Percentiles rank a stretch among this genome's conserved stretches.
Evolutionary conservation across 306 rosid species (phyloP).

Genomic region (Cicer bijugum): DNA sequence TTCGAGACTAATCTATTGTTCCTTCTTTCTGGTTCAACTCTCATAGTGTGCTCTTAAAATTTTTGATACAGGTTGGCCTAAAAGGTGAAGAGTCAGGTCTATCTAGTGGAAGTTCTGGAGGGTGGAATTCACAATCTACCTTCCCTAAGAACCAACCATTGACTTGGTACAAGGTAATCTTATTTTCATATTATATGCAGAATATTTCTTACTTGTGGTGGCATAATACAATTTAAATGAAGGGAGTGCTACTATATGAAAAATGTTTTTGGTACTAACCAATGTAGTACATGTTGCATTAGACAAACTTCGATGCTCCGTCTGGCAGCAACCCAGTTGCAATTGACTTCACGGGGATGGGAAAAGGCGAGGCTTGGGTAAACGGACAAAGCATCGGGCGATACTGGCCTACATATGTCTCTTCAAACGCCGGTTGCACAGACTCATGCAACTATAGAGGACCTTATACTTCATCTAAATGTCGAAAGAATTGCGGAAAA

Average conservation of each 20-base stretch:
- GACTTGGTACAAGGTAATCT: conserved; percentile 91
- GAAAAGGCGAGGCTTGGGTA: conserved; percentile 99
- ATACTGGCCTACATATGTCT: conserved; percentile 73
- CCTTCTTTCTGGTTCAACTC: conserved; percentile 24
- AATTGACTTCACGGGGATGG: conserved; percentile 87
- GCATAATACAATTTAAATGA: conserved; percentile 6
- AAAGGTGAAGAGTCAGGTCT: conserved; percentile 77
- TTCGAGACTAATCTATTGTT: conserved; percentile 20
- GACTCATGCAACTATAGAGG: conserved; percentile 76
- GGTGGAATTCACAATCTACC: conserved; percentile 68
- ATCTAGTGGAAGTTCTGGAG: conserved; percentile 64
- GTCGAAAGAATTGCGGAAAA: conserved; percentile 83
- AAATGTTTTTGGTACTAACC: conserved; percentile 41
- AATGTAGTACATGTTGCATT: conserved; percentile 44
- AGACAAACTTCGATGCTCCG: conserved; percentile 79
- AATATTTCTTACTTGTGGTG: not conserved
- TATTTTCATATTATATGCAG: not conserved
- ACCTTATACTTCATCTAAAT: conserved; percentile 59
- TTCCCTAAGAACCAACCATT: conserved; percentile 82
- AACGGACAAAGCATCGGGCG: conserved; percentile 98
- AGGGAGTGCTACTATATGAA: conserved; percentile 2
- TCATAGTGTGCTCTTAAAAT: conserved; percentile 15
- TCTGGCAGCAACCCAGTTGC: conserved; percentile 82
- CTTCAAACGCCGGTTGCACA: conserved; percentile 64
- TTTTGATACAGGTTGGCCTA: conserved; percentile 77